phyloP scores from a whole-genome alignment of 768 basidiomycete species.

The Pleurotus eryngii region DNA sequence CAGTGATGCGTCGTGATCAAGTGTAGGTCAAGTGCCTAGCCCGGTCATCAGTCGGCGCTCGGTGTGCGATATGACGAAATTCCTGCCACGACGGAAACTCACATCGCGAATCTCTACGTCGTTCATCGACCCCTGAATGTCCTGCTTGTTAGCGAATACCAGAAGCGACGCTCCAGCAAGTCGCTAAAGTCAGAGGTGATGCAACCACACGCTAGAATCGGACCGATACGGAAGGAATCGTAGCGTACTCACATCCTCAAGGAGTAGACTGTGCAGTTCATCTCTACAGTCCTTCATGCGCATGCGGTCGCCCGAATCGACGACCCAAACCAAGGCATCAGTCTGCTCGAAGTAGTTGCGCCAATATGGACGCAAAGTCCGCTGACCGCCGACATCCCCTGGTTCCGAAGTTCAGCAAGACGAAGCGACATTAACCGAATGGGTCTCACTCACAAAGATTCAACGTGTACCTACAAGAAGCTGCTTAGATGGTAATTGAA shows the following conservation, averaged over 20 bases:
- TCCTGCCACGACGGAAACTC: constrained; percentile 25
- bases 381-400: constrained; percentile 99
- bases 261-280: constrained; percentile 81
- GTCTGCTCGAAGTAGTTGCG: constrained; percentile 99
- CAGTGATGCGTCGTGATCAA: constrained; percentile 87
- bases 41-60: constrained; percentile 9
- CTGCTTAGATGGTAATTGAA: constrained; percentile 17
- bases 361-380: constrained; percentile 96
- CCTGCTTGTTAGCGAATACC: constrained; percentile 98
- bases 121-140: constrained; percentile 84
- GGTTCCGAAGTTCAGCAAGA: constrained; percentile 11
- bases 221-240: constrained; percentile 4
- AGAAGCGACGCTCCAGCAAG: constrained; percentile 94
- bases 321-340: constrained; percentile 97
- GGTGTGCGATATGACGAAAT: constrained; percentile 13
- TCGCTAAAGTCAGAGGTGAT: constrained; percentile 47
- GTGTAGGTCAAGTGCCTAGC: constrained; percentile 74
- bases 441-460: constrained; percentile 63
- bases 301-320: constrained; percentile 90
- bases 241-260: constrained; percentile 76
- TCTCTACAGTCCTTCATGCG: constrained; percentile 87
- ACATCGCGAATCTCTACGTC: constrained; percentile 81
- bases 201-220: not conserved
- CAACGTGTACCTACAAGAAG: constrained; percentile 58
- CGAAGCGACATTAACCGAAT: constrained; percentile 10